Base-by-base conservation (phyloP, 2,329 filamentous ascomycete genomes). In the Neocatenulostroma microsporum region DNA sequence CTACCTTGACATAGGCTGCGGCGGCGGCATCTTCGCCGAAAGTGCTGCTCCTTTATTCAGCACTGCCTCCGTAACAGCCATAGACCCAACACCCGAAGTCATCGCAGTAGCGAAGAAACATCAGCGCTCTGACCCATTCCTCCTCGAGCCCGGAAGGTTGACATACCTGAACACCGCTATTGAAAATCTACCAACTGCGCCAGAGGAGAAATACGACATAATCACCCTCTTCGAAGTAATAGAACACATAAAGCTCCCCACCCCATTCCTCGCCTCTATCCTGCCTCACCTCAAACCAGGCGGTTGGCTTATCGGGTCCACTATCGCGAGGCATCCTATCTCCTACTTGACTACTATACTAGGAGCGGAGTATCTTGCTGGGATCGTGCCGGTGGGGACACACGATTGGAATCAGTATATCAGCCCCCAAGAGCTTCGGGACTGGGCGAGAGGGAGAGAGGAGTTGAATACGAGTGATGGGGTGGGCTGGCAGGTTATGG, bases 401-500 rank as follows among this genome's bases (percentile, higher is more conserved):
- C 91, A 98, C 64, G 87, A 95, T 60, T 98, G 91, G 91, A 72
- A 72, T 45, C 94, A 96, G 67, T 98, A 96, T 64, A 80, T 98
- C 48, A 91, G 95, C 56, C 83, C 84, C 46, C 69, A 75, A 11
- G 89, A 96, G 69, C 60, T 94, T 56, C 57, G 62, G 48, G 56
- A 48, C 4, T 72, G 67, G 64, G 69, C 68, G 45, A 54, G 47
- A 23, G 57, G 56, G 42, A 54, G 62, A 48, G 38, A 45, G 14
- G 64, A 65, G 8, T 55, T 67, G 58, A 67, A 67, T 53, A 72
- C 80, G 45, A 76, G 82, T 68, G 67, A 67, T 51, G 73, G 81
- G 45, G 75, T 82, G 68, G 69, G 64, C 2, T 89, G 81, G 80
- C 66, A 67, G 53, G 73, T 81, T 44, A 79, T 84, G 71, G 91